phyloP scores from a whole-genome alignment of 164 flowering plant species.

The Macadamia integrifolia region DNA sequence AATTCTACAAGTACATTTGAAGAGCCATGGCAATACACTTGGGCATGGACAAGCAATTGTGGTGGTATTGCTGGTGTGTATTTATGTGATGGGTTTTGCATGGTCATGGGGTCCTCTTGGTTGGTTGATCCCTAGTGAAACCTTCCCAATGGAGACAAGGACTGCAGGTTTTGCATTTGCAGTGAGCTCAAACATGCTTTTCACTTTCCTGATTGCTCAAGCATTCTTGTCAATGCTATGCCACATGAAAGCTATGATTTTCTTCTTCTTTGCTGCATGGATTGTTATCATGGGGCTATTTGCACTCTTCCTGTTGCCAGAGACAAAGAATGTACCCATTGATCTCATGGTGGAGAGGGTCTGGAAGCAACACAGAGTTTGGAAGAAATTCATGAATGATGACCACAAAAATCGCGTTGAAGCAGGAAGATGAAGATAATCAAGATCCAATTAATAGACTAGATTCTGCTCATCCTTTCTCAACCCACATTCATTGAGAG shows the following conservation, averaged over 20 bases:
- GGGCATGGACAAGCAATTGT: slow-evolving; percentile 12
- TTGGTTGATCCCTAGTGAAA: slow-evolving; percentile 64
- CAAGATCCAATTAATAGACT: too few species aligned
- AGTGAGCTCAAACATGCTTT: slow-evolving; percentile 66
- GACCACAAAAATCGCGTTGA: background rate
- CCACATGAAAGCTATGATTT: slow-evolving; percentile 45
- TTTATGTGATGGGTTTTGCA: slow-evolving; percentile 43
- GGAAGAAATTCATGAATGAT: slow-evolving; percentile 43
- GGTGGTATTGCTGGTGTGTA: slow-evolving; percentile 44
- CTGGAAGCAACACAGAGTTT: slow-evolving; percentile 48
- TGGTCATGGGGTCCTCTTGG: slow-evolving; percentile 78
- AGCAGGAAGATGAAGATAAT: background rate
- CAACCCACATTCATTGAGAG: too few species aligned
- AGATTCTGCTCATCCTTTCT: too few species aligned
- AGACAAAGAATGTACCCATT: slow-evolving; percentile 50
- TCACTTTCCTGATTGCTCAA: slow-evolving; percentile 72
- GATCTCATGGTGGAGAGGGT: slow-evolving; percentile 42
- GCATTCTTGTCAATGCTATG: slow-evolving; percentile 72
- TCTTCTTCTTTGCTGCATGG: slow-evolving; percentile 72
- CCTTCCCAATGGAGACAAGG: slow-evolving; percentile 52
- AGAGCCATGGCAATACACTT: slow-evolving; percentile 17
- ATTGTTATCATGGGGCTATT: slow-evolving; percentile 44
- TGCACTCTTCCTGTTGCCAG: slow-evolving; percentile 41
- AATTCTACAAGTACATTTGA: slow-evolving; percentile 24
- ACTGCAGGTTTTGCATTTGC: slow-evolving; percentile 59